Base-by-base conservation (phyloP, 2,329 filamentous ascomycete genomes). In the Colletotrichum siamense region DNA sequence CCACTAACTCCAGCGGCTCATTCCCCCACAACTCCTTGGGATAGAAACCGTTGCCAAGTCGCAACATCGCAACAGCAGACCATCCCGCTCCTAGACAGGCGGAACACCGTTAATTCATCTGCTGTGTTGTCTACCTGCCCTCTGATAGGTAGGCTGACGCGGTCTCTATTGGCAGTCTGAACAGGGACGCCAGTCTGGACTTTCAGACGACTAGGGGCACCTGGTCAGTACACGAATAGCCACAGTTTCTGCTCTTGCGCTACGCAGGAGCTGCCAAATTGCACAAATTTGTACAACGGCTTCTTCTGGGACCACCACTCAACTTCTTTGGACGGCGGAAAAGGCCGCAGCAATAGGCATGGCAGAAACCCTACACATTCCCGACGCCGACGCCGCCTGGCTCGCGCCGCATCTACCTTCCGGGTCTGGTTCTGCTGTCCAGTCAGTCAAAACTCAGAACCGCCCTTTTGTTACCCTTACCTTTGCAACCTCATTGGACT, bases 401-500 rank as follows among this genome's bases (percentile, higher is more conserved):
- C 79, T 85, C 55, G 81, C 81, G 77, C 80, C 83, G 78, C 81
- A 82, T 68, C 77, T 84, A 12, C 79, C 80, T 49, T 49, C 39
- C 39, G 39, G 39, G 18, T 63, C 77, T 44, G 59, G 69, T 15
- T 44, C 61, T 55, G 61, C 28, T 62, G 64, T 76, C 52, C 62
- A 65, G 49, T 72, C 71, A 55, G 66, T 68, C 39, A 52, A 44
- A 28, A 49, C 44, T 28, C 34, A 67, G 32, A 26, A 26, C 55
- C 82, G 82, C 12, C 87, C 88, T 13, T 91, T 90, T 82, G 90
- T 95, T 66, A 98, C 96, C 3, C 89, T 98, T 55, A 98, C 96
- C 15, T 99, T 96, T 84, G 96, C 97, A 26, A 94, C 94, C 8
- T 98, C 96, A 6, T 93, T 99, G 79, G 96, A 99, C 86, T 94